These are phyloP conservation scores for Suillus subalutaceus DNA, from an alignment of 768 basidiomycete genomes.

Conservation along the genomic window DNA sequence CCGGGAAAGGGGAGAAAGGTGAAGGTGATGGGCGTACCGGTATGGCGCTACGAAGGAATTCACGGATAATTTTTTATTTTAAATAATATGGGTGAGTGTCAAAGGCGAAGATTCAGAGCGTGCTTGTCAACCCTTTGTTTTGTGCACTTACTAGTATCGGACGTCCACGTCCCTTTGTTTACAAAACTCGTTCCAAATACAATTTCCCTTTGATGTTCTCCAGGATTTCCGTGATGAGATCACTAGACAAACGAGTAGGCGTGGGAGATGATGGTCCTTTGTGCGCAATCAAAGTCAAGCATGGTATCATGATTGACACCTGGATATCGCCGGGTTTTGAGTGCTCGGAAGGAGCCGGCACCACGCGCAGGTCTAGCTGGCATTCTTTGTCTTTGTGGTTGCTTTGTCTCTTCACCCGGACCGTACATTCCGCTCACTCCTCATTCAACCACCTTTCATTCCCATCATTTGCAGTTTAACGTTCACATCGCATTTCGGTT, in stretches of 20 bases:
- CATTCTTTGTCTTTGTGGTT: background rate
- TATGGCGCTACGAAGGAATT: slow-evolving; percentile 30
- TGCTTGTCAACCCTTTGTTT: background rate
- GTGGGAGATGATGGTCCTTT: background rate
- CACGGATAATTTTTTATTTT: slow-evolving; percentile 5
- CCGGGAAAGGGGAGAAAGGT: slow-evolving; percentile 8
- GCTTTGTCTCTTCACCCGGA: background rate
- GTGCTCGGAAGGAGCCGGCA: background rate
- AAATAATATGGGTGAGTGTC: background rate
- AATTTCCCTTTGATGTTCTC: background rate
- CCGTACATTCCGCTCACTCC: background rate
- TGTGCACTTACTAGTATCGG: background rate
- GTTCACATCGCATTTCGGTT: background rate
- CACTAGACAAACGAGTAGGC: background rate
- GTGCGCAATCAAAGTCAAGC: background rate
- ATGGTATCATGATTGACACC: background rate
- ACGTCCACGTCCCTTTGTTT: background rate
- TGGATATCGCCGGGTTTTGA: background rate
- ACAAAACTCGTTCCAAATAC: no score
- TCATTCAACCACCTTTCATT: no score
- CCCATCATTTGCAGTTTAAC: background rate
- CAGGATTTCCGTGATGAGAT: background rate
- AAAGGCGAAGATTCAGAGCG: background rate
- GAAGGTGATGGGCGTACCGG: slow-evolving; percentile 31
- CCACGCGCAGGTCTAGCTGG: no score